Evolutionary conservation across 768 basidiomycete species (phyloP).

Genomic region (Mycena belliarum): DNA sequence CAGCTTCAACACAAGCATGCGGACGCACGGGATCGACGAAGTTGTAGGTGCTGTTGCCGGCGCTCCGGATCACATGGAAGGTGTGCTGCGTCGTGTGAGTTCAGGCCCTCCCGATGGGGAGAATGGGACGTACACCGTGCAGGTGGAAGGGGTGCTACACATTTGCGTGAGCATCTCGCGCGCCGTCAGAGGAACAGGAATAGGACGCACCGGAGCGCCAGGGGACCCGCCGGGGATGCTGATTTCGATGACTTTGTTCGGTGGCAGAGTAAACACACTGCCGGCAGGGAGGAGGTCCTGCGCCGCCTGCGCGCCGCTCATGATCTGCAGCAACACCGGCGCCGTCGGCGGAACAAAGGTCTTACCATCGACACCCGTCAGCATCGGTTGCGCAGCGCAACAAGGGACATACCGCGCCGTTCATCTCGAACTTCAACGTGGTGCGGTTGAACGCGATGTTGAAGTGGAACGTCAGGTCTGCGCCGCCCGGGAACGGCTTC

Average conservation of each 20-base stretch:
- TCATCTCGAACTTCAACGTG: neutral
- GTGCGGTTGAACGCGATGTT: neutral
- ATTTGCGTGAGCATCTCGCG: neutral
- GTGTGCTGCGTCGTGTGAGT: neutral
- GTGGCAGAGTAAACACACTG: constrained; percentile 7
- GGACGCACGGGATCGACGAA: neutral
- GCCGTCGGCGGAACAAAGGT: neutral
- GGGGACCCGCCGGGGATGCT: neutral
- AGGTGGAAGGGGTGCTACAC: constrained; percentile 7
- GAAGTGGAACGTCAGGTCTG: constrained; percentile 23
- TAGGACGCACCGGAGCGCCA: neutral
- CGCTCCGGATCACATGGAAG: constrained; percentile 30
- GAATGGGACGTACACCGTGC: neutral
- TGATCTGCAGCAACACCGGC: constrained; percentile 7
- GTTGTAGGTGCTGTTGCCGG: constrained; percentile 22
- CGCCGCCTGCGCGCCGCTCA: constrained; percentile 31
- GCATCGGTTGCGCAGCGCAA: no score
- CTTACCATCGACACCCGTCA: neutral
- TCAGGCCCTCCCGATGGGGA: neutral
- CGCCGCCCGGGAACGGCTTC: constrained; percentile 27
- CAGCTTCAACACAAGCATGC: no score
- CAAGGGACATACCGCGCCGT: constrained; percentile 5
- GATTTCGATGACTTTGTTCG: constrained; percentile 3
- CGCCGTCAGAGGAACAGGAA: neutral
- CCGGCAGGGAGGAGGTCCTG: constrained; percentile 27